Percentiles rank a stretch among this genome's conserved stretches.
These are phyloP conservation scores for Diplotaxis tenuifolia DNA, from an alignment of 345 rosid genomes.

Conservation along the genomic window DNA sequence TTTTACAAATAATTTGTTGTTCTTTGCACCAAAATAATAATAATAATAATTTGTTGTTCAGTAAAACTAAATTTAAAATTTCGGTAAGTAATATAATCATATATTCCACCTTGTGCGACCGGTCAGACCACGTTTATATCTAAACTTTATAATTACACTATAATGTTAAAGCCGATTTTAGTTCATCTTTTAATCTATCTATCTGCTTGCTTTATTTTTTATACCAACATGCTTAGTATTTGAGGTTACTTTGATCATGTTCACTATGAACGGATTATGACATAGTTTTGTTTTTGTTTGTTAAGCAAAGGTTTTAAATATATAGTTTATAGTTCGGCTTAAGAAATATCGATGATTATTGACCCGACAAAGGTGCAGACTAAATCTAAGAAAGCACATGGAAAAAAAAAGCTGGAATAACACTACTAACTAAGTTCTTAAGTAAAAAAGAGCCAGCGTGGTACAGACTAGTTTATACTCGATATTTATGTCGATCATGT, in stretches of 20 bases:
- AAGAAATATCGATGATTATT: constrained; percentile 14
- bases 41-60: too few species aligned
- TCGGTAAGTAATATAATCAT: background rate
- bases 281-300: background rate
- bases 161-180: background rate
- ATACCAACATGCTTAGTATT: background rate
- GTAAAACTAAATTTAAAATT: background rate
- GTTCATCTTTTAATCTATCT: background rate
- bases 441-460: background rate
- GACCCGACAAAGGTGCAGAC: constrained; percentile 17
- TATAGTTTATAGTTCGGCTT: background rate
- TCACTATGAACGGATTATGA: background rate
- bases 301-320: background rate
- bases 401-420: background rate
- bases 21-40: too few species aligned
- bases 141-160: background rate
- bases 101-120: background rate
- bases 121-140: background rate
- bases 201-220: background rate
- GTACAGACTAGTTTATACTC: background rate
- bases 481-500: background rate
- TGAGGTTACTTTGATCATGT: background rate
- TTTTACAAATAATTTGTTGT: background rate
- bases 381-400: constrained; percentile 28
- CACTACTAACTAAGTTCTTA: background rate